A percentile compares a stretch with the other conserved stretches of the same genome.
phyloP scores from a whole-genome alignment of 108 stramenopile species.

The Schizochytrium sp. region DNA sequence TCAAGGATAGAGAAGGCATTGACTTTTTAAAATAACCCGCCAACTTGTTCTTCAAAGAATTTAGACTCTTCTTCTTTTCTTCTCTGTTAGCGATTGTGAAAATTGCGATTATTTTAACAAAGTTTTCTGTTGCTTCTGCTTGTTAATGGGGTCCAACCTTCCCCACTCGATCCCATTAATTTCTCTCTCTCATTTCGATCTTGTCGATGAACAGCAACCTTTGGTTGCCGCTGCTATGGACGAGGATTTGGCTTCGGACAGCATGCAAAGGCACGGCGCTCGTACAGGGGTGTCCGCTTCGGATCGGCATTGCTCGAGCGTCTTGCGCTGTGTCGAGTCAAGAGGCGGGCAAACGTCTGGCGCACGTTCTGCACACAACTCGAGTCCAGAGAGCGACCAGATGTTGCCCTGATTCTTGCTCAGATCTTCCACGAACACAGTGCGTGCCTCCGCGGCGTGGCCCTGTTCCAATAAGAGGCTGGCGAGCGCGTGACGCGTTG shows the following conservation, averaged over 20 bases:
- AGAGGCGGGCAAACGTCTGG: background rate
- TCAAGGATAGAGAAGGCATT: too few species aligned
- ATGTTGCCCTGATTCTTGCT: background rate
- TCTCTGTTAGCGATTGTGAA: too few species aligned
- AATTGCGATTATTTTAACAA: too few species aligned
- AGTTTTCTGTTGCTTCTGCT: too few species aligned
- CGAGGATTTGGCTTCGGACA: background rate
- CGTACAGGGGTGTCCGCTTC: background rate
- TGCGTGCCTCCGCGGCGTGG: background rate
- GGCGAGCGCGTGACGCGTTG: background rate
- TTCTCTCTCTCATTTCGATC: too few species aligned
- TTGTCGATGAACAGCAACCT: background rate
- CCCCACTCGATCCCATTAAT: too few species aligned
- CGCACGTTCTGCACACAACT: background rate
- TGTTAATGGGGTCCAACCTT: too few species aligned
- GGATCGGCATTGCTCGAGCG: background rate
- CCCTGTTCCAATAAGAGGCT: background rate
- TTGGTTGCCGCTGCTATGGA: background rate
- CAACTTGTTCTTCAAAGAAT: too few species aligned
- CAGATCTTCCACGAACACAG: background rate
- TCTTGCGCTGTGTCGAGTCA: background rate
- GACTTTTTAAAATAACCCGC: too few species aligned
- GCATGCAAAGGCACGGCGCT: background rate
- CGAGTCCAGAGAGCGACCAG: background rate
- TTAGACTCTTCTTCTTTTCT: too few species aligned